phyloP scores from a whole-genome alignment of 768 basidiomycete species.

The Macrolepiota fuliginosa region DNA sequence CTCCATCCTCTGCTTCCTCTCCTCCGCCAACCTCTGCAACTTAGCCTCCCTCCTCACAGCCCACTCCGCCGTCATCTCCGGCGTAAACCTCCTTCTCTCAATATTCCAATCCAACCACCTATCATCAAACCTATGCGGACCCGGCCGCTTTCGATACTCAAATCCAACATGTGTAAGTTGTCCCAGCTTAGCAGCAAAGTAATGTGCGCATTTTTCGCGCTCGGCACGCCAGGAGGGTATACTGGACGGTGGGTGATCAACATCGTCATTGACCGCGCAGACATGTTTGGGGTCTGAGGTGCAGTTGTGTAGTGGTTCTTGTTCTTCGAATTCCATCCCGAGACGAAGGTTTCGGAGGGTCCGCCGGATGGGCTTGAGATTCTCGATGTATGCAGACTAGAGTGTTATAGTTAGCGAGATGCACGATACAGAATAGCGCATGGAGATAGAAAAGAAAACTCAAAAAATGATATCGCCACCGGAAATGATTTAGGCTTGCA shows the following conservation, averaged over 20 bases:
- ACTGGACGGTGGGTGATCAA: background rate
- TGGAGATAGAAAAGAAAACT: background rate
- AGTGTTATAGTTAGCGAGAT: slow-evolving; percentile 5
- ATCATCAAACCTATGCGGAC: slow-evolving; percentile 39
- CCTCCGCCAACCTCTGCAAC: background rate
- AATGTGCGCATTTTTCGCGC: slow-evolving; percentile 31
- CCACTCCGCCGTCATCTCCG: slow-evolving; percentile 22
- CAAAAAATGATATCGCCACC: background rate
- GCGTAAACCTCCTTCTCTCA: slow-evolving; percentile 20
- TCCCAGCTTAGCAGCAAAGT: slow-evolving; percentile 30
- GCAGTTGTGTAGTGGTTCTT: slow-evolving; percentile 3
- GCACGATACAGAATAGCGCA: background rate
- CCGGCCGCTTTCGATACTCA: slow-evolving; percentile 38
- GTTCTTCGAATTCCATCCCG: slow-evolving; percentile 10
- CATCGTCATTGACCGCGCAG: slow-evolving; percentile 7
- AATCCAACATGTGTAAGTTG: slow-evolving; percentile 34
- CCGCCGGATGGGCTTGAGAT: slow-evolving; percentile 10
- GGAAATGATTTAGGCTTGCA: background rate
- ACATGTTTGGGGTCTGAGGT: background rate
- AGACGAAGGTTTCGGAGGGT: slow-evolving; percentile 6
- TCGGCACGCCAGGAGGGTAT: slow-evolving; percentile 21
- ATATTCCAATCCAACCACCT: slow-evolving; percentile 40
- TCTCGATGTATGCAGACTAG: slow-evolving; percentile 8
- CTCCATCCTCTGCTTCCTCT: slow-evolving; percentile 3
- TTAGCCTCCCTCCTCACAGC: slow-evolving; percentile 4